phyloP scores from a whole-genome alignment of 495 filamentous ascomycete genomes.

The Sordaria brevicollis region DNA sequence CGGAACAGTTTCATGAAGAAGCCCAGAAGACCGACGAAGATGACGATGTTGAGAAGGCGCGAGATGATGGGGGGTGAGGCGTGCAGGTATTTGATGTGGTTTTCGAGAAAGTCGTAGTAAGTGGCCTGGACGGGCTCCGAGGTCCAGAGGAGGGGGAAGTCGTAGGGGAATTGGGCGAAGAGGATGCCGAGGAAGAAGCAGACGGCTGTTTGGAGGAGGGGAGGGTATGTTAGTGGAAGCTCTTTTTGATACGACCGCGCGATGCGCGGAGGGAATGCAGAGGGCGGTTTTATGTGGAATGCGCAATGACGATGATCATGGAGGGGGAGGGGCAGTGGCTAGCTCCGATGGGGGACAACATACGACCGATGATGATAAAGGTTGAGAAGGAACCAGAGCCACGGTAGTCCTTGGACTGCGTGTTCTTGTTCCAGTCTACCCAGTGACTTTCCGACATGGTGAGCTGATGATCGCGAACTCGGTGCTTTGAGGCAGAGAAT shows the following conservation, averaged over 20 bases:
- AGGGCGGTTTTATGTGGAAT: neutral
- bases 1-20: slow-evolving; percentile 91
- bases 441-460: slow-evolving; percentile 21
- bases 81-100: slow-evolving; percentile 78
- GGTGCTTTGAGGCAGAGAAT: neutral
- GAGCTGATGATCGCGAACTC: neutral
- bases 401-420: slow-evolving; percentile 36
- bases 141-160: slow-evolving; percentile 95
- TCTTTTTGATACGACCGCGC: slow-evolving; percentile 2
- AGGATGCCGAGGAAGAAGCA: slow-evolving; percentile 98
- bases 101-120: slow-evolving; percentile 74
- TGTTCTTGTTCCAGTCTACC: slow-evolving; percentile 41
- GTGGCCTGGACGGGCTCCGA: slow-evolving; percentile 45
- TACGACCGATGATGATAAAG: slow-evolving; percentile 92
- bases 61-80: slow-evolving; percentile 80
- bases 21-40: slow-evolving; percentile 77
- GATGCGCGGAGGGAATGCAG: neutral
- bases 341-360: slow-evolving; percentile 19
- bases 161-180: slow-evolving; percentile 94
- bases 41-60: slow-evolving; percentile 86
- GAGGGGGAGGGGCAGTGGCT: neutral
- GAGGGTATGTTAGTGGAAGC: neutral
- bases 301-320: neutral
- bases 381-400: slow-evolving; percentile 65
- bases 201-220: slow-evolving; percentile 47